Percentiles rank a stretch among this genome's conserved stretches.
These are phyloP conservation scores for Chaetomiaceae sp. DNA, from an alignment of 2,329 filamentous ascomycete species.

Conservation along the genomic window DNA sequence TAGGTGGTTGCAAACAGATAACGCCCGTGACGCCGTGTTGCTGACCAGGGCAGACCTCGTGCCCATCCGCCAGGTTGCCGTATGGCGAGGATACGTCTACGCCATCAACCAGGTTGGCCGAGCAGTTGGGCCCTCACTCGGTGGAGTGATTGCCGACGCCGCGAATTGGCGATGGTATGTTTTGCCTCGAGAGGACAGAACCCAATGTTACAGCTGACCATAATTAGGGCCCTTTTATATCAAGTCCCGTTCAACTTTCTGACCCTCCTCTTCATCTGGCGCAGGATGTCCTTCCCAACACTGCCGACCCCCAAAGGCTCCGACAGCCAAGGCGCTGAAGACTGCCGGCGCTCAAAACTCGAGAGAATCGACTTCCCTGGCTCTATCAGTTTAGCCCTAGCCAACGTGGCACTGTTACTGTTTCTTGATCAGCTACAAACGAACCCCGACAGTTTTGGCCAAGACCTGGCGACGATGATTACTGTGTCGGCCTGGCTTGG, in stretches of 20 bases:
- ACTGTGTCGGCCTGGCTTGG: constrained; percentile 7
- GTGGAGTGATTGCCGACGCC: constrained; percentile 10
- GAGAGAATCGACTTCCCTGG: constrained; percentile 15
- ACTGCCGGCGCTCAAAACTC: constrained; percentile 6
- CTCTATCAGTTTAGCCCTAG: constrained; percentile 6
- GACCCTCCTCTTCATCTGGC: constrained; percentile 12
- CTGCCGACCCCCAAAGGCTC: background rate
- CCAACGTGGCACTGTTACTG: constrained; percentile 12
- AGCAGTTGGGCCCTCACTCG: constrained; percentile 12
- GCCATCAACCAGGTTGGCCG: constrained; percentile 16
- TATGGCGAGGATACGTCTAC: constrained; percentile 18
- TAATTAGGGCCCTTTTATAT: constrained; percentile 9
- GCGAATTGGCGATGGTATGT: constrained; percentile 15
- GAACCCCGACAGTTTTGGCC: background rate
- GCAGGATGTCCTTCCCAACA: constrained; percentile 11
- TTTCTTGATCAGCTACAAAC: constrained; percentile 11
- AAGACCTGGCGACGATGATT: background rate
- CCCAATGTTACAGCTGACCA: background rate
- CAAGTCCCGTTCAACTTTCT: constrained; percentile 15
- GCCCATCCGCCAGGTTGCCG: constrained; percentile 16
- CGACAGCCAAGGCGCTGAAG: background rate
- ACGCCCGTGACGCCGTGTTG: background rate
- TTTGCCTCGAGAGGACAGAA: too few species aligned
- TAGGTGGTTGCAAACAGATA: background rate
- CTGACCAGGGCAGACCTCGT: constrained; percentile 7